A percentile compares a stretch with the other conserved stretches of the same genome.
phyloP scores from a whole-genome alignment of 2,329 filamentous ascomycete species.

The Zymoseptoria crescenta region DNA sequence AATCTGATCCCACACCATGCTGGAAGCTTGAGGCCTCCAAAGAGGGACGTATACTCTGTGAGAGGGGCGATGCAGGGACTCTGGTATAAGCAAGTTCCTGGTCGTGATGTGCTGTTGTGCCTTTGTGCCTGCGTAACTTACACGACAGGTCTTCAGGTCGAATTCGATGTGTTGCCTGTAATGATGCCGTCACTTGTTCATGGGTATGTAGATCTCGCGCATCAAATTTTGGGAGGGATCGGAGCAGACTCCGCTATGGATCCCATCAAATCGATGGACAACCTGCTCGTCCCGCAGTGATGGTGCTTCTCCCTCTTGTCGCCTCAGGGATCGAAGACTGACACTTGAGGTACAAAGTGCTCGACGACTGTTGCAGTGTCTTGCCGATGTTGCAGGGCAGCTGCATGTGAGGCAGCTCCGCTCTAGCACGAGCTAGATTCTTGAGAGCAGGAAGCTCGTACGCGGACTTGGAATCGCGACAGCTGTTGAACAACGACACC shows the following conservation, averaged over 20 bases:
- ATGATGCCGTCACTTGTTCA: not conserved
- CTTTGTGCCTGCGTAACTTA: not conserved
- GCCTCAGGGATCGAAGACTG: not conserved
- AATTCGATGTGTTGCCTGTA: not conserved
- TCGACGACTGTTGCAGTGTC: not conserved
- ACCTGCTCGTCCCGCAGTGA: not conserved
- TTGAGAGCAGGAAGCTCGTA: not conserved
- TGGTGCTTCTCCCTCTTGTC: not conserved
- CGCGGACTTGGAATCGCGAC: not conserved
- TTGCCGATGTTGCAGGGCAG: not conserved
- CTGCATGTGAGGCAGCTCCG: not conserved
- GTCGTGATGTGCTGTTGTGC: not conserved
- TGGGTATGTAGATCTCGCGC: no score
- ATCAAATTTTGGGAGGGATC: not conserved
- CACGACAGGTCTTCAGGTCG: not conserved
- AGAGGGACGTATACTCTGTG: not conserved
- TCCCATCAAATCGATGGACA: not conserved
- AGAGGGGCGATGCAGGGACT: not conserved
- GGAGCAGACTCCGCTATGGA: not conserved
- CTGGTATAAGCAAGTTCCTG: not conserved
- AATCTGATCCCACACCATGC: conserved; percentile 36
- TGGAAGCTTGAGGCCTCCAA: not conserved
- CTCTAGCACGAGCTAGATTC: not conserved
- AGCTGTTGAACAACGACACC: not conserved
- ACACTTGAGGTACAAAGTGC: not conserved